phyloP scores from a whole-genome alignment of 306 rosid species.

The Trifolium fragiferum region DNA sequence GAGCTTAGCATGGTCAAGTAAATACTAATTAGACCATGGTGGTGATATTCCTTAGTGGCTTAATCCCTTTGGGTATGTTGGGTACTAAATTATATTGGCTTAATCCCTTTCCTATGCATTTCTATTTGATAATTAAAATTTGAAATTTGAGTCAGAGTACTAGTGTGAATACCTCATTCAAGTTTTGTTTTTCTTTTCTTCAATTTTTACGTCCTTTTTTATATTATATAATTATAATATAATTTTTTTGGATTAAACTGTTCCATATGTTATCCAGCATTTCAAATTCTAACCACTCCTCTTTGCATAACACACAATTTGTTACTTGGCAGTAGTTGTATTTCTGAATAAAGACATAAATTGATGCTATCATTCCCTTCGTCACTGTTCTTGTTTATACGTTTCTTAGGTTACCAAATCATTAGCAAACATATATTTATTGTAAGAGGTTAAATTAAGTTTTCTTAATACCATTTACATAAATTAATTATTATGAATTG shows the following conservation, averaged over 20 bases:
- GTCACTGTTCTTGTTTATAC: conserved; percentile 41
- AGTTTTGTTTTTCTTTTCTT: neutral
- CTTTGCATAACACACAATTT: neutral
- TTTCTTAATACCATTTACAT: conserved; percentile 20
- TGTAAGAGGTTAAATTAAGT: neutral
- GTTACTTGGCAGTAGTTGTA: conserved; percentile 14
- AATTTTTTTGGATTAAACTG: conserved; percentile 30
- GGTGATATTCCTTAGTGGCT: no score
- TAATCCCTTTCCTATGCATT: neutral
- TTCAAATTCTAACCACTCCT: conserved; percentile 57
- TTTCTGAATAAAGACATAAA: conserved; percentile 45
- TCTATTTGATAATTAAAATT: neutral
- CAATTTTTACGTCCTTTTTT: neutral
- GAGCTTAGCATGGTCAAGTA: no score
- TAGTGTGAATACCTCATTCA: neutral
- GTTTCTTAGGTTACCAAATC: conserved; percentile 53
- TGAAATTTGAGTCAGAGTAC: neutral
- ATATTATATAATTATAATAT: neutral
- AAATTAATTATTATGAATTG: conserved; percentile 14
- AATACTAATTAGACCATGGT: no score
- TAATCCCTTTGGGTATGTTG: no score
- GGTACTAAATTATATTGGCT: no score
- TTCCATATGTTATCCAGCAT: conserved; percentile 41
- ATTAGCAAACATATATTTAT: conserved; percentile 34
- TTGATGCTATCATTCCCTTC: conserved; percentile 55